Conservation (phyloP, 1,284 basidiomycete species). For the Melampsora americana region DNA sequence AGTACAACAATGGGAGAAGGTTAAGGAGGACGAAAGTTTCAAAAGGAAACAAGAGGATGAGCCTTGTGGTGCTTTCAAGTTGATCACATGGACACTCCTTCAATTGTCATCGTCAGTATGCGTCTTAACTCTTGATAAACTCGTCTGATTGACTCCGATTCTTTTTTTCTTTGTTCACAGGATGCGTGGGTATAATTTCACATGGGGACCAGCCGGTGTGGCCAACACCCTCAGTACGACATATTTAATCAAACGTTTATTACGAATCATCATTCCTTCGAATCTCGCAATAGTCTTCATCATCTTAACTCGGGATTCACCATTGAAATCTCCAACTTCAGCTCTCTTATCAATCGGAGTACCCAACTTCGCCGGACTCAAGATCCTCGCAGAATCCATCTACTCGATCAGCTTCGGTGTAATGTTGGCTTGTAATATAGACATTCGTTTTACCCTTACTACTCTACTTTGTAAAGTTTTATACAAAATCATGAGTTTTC, state of each 20-base stretch:
- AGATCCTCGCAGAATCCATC: neutral
- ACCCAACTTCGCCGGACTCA: slow-evolving; percentile 10
- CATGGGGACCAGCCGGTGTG: neutral
- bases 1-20: neutral
- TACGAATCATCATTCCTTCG: neutral
- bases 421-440: neutral
- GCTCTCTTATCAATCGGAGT: neutral
- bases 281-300: neutral
- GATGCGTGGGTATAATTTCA: neutral
- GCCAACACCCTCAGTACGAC: neutral
- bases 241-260: neutral
- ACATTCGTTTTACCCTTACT: neutral
- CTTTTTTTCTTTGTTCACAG: neutral
- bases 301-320: neutral
- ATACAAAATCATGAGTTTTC: no score
- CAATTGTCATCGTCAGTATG: neutral
- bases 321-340: neutral
- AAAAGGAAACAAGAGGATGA: neutral
- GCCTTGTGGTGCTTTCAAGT: neutral
- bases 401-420: neutral
- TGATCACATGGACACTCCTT: neutral
- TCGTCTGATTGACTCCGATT: neutral
- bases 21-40: neutral
- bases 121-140: neutral
- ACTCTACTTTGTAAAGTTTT: neutral